Evolutionary conservation across 345 rosid species (phyloP), one percentile per base, ranked within the genome.

Genomic region (Euphorbia tirucalli): DNA sequence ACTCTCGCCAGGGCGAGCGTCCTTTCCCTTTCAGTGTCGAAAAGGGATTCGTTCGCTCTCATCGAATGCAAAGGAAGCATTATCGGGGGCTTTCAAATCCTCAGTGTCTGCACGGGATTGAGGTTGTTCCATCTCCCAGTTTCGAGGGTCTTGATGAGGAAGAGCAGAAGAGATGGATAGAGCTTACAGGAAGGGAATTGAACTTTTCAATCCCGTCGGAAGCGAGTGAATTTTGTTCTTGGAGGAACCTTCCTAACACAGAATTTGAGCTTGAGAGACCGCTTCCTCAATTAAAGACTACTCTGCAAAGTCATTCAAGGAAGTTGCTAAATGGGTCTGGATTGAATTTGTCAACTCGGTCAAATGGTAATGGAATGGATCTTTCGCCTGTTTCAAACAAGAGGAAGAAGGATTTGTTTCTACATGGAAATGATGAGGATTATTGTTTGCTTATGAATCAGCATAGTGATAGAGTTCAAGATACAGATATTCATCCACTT

Each of bases 81-180:
- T 95, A 95, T 59, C 85, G 97, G 81, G 99, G 99, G 63, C 85
- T 95, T 63, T 95, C 99, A 3, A 95, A 95, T 70, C 97, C 97
- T 9, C 97, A 95, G 76, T 92, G 97, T 66, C 85, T 95, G 72
- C 99, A 95, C 61, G 99, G 99, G 32, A 83, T 95, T 22, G 97
- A 95, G 79, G 77, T 89, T 46, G 92, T 95, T 73, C 76, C 86
- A 24, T 84, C 85, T 0, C 99, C 99, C 28, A 92, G 81, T 77
- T 70, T 76, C 6, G 61, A 39, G 63, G 66, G 74, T 65, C 75
- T 77, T 13, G 80, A 77, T 49, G 80, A 72, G 54, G 76, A 77
- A 10, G 76, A 77, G 10, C 46, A 66, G 56, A 77, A 77, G 62
- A 67, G 76, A 44, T 71, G 80, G 76, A 49, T 77, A 62, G 80